Conservation (phyloP, 129 eudicot genomes). For the Chrysanthemum seticuspe region DNA sequence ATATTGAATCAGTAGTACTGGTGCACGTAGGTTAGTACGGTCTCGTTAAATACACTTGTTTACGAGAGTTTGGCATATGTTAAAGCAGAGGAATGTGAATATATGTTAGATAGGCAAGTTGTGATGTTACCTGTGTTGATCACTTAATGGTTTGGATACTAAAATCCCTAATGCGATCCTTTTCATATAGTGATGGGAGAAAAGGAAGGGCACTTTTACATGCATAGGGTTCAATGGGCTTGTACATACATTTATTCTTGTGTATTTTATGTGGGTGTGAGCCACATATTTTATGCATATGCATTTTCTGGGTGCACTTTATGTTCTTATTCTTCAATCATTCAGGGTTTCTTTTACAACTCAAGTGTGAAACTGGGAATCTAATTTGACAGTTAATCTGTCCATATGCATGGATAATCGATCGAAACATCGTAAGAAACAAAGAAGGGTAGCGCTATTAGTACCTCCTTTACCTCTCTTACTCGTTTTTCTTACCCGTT, state of each 20-base stretch:
- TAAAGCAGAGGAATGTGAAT: constrained; percentile 32
- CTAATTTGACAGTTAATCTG: constrained; percentile 13
- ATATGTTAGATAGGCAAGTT: constrained; percentile 36
- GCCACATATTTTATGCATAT: background rate
- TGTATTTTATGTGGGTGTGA: constrained; percentile 17
- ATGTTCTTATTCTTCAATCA: constrained; percentile 73
- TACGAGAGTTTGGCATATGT: constrained; percentile 31
- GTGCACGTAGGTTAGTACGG: constrained; percentile 29
- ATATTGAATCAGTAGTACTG: constrained; percentile 17
- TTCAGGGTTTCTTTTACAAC: constrained; percentile 30
- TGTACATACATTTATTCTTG: constrained; percentile 19
- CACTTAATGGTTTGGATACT: constrained; percentile 46
- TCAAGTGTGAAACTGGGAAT: constrained; percentile 15
- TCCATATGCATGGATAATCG: constrained; percentile 11
- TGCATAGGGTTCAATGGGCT: constrained; percentile 20
- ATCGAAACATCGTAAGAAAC: background rate
- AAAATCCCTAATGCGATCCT: constrained; percentile 37
- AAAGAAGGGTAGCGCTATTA: no score
- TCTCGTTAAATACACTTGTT: constrained; percentile 27
- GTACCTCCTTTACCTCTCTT: no score
- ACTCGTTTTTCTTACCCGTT: no score
- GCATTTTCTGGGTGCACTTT: background rate
- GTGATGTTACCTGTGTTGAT: constrained; percentile 37
- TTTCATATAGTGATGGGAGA: constrained; percentile 27
- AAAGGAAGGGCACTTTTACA: constrained; percentile 26